Conservation (phyloP, 352 stramenopile species). For the Aphanomyces euteiches region DNA sequence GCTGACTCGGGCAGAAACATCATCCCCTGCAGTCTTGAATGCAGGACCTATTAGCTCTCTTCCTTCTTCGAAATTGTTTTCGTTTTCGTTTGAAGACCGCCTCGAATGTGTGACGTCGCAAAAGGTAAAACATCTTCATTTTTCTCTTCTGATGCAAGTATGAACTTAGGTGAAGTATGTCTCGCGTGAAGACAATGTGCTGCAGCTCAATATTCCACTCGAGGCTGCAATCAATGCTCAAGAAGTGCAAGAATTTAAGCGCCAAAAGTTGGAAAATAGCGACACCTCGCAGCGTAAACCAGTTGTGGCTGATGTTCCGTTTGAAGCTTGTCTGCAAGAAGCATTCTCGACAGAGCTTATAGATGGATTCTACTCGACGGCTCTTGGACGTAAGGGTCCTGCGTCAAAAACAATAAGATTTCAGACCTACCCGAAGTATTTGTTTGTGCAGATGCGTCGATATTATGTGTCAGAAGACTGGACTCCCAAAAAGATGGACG, state of each 20-base stretch:
- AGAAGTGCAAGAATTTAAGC: slow-evolving; percentile 84
- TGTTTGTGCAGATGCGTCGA: slow-evolving; percentile 95
- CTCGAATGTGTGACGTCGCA: slow-evolving; percentile 49
- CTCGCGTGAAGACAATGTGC: slow-evolving; percentile 63
- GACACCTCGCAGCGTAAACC: slow-evolving; percentile 59
- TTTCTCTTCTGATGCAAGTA: too few species aligned
- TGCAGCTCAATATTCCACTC: slow-evolving; percentile 85
- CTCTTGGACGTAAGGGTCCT: slow-evolving; percentile 69
- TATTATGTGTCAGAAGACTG: slow-evolving; percentile 96
- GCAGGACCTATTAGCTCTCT: slow-evolving; percentile 47
- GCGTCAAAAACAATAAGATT: slow-evolving; percentile 86
- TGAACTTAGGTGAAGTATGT: slow-evolving; percentile 85
- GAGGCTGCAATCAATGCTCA: slow-evolving; percentile 81
- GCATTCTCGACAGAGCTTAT: slow-evolving; percentile 89
- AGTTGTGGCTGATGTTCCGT: slow-evolving; percentile 88
- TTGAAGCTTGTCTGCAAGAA: slow-evolving; percentile 92
- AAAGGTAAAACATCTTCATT: background rate
- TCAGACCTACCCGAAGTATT: slow-evolving; percentile 93
- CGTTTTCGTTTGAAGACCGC: slow-evolving; percentile 86
- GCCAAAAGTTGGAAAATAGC: slow-evolving; percentile 75
- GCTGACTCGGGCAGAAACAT: slow-evolving; percentile 83
- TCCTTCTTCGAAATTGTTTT: slow-evolving; percentile 87
- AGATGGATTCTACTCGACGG: slow-evolving; percentile 84
- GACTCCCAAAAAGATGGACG: slow-evolving; percentile 97
- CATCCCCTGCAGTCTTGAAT: slow-evolving; percentile 26